Evolutionary conservation across 2,329 filamentous ascomycete species (phyloP), one percentile per base, ranked within the genome.

Genomic region (Sordariomycetes sp.): DNA sequence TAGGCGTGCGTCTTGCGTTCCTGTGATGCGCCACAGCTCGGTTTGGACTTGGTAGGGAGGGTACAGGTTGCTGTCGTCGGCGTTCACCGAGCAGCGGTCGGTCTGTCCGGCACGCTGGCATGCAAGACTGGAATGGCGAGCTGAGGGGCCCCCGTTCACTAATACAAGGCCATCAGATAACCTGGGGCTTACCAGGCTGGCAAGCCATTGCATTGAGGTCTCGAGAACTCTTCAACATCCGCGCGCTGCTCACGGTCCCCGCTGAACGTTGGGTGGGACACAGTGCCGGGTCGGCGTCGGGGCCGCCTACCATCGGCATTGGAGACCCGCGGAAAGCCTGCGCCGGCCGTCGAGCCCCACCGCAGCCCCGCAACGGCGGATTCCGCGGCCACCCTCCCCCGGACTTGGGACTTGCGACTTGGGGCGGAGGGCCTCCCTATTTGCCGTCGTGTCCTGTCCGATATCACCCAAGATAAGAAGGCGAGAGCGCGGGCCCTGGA

Each of bases 221-320:
- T 32, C 28, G n/a, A n/a, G n/a, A n/a, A 32, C 28, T 32, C 28
- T 32, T 8, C 28, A 32, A 46, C 40, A 46, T n/a, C 18, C 16
- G 40, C 7, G 6, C 18, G 7, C 16, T 4, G 18, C 40, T 46
- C 40, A n/a, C 14, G 40, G 5, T 46, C 40, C 40, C 37, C 8
- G 7, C 2, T 32, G 25, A 24, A 16, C 43, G 14, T n/a, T n/a
- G n/a, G n/a, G n/a, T 43, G 24, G 18, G 10, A 28, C 5, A n/a
- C 40, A n/a, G n/a, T 46, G 54, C 32, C 54, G 35, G 35, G 22
- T 46, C 55, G 24, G 40, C 40, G 40, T 7, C 55, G 16, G 48
- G 37, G 55, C 40, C 55, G 55, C 55, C 55, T 57, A 57, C 20
- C 20, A 50, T 57, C 55, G 55, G 55, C 55, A 57, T 34, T 51